Evolutionary conservation across 257 asterid species (phyloP).

Genomic region (Nicotiana sylvestris): DNA sequence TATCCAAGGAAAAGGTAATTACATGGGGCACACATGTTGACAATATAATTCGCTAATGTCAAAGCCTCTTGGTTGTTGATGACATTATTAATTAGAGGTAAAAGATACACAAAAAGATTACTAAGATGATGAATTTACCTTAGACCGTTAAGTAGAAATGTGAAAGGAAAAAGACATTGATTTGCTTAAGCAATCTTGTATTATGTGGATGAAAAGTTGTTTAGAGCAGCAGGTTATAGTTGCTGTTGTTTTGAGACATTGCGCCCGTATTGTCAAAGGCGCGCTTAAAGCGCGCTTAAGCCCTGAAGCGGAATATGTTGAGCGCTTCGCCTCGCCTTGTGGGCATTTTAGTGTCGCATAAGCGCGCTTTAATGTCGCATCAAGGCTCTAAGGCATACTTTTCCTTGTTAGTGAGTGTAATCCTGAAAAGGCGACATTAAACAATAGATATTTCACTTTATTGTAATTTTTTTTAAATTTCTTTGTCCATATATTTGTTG

Average conservation of each 20-base stretch:
- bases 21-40: neutral
- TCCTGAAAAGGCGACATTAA: too few relatives aligned
- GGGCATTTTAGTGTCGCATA: too few relatives aligned
- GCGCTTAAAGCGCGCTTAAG: too few relatives aligned
- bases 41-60: neutral
- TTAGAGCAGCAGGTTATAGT: neutral
- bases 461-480: too few relatives aligned
- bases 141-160: neutral
- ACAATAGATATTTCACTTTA: too few relatives aligned
- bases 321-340: too few relatives aligned
- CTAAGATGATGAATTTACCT: neutral
- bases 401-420: too few relatives aligned
- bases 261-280: too few relatives aligned
- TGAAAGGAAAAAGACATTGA: neutral
- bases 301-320: too few relatives aligned
- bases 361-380: too few relatives aligned
- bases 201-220: neutral
- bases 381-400: too few relatives aligned
- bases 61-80: neutral
- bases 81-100: neutral
- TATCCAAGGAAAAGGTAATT: neutral
- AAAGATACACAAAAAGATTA: neutral
- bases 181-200: neutral
- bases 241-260: neutral
- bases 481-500: too few relatives aligned